Percentiles rank a stretch among this genome's conserved stretches.
Evolutionary conservation across 2,329 filamentous ascomycete species (phyloP).

Genomic region (Neofusicoccum sp.): DNA sequence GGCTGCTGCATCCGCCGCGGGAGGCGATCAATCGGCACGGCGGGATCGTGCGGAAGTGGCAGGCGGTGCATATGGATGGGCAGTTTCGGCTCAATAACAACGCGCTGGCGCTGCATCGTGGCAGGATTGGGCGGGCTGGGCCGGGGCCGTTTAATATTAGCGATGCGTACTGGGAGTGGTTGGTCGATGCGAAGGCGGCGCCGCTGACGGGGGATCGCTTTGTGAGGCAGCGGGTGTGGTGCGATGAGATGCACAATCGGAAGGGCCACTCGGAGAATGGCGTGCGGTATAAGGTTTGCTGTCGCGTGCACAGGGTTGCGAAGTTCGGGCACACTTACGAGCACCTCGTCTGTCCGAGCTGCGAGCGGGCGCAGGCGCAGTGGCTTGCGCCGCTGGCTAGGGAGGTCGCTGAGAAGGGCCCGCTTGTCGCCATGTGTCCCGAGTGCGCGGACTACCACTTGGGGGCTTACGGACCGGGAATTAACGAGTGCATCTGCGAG

Average conservation of each 20-base stretch:
- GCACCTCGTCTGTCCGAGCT: background rate
- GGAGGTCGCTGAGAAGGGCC: background rate
- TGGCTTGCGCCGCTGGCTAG: background rate
- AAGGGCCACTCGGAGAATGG: background rate
- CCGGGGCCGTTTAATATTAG: background rate
- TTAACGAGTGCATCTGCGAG: background rate
- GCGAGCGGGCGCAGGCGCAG: background rate
- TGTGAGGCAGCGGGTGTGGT: background rate
- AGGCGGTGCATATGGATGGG: no score
- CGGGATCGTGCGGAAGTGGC: no score
- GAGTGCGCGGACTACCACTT: background rate
- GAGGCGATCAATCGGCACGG: no score
- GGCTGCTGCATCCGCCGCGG: no score
- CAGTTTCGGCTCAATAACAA: background rate
- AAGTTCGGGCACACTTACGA: background rate
- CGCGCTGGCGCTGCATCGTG: background rate
- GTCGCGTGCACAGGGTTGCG: background rate
- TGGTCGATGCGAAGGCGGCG: background rate
- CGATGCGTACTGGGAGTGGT: background rate
- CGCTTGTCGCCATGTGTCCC: background rate
- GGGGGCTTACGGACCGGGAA: background rate
- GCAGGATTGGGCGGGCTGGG: background rate
- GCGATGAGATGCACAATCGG: slow-evolving; percentile 1
- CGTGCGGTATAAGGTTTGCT: background rate
- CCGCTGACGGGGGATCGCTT: background rate